A percentile compares a stretch with the other conserved stretches of the same genome.
phyloP scores from a whole-genome alignment of 495 filamentous ascomycete species.

The Bacidia rubella region DNA sequence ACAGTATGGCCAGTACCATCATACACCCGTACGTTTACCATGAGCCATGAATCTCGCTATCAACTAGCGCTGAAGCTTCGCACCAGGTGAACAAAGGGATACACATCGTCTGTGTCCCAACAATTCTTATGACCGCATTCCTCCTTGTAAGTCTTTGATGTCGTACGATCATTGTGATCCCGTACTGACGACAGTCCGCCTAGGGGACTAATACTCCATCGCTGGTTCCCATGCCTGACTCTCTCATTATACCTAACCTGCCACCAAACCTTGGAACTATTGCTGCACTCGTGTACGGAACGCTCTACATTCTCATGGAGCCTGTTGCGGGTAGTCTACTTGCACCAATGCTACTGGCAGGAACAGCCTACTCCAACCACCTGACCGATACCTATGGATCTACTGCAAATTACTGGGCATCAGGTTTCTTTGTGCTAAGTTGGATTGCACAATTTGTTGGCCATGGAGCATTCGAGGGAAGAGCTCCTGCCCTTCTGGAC shows the following conservation, averaged over 20 bases:
- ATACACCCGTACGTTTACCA: constrained; percentile 49
- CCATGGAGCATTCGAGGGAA: constrained; percentile 77
- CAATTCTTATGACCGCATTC: constrained; percentile 67
- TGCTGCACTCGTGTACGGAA: constrained; percentile 53
- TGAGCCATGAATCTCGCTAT: not conserved
- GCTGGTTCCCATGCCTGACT: constrained; percentile 55
- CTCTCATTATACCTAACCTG: constrained; percentile 58
- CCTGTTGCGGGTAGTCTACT: constrained; percentile 73
- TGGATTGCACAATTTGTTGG: constrained; percentile 89
- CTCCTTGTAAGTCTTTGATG: constrained; percentile 47
- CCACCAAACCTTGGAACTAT: constrained; percentile 72
- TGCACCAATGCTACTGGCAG: constrained; percentile 56
- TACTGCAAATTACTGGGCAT: constrained; percentile 56
- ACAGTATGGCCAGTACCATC: constrained; percentile 93
- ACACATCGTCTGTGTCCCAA: constrained; percentile 79
- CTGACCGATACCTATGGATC: constrained; percentile 51
- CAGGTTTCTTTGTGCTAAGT: constrained; percentile 50
- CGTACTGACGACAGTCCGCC: not conserved
- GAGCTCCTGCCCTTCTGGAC: constrained; percentile 79
- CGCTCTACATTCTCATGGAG: constrained; percentile 82
- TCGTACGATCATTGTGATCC: not conserved
- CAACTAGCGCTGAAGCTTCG: not conserved
- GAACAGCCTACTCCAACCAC: constrained; percentile 61
- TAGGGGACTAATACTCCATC: constrained; percentile 66
- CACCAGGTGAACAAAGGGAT: constrained; percentile 67